A percentile compares a stretch with the other conserved stretches of the same genome.
These are phyloP conservation scores for Ceratobasidium papillatum DNA, from an alignment of 1,284 basidiomycete species.

Conservation along the genomic window DNA sequence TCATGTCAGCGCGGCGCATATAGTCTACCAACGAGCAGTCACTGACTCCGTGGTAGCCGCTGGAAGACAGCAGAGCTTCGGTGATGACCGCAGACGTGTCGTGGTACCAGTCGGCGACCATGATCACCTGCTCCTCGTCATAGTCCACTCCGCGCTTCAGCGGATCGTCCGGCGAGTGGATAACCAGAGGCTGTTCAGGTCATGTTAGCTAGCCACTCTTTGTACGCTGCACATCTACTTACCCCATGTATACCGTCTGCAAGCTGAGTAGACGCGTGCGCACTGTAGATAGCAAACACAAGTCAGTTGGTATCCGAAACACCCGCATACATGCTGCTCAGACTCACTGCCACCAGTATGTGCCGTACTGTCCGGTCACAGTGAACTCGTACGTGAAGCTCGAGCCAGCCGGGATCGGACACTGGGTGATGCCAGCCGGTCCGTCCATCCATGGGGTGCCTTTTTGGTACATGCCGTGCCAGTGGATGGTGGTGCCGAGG, in stretches of 20 bases:
- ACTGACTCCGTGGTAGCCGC: conserved; percentile 33
- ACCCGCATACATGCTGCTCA: conserved; percentile 23
- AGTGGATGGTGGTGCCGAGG: conserved; percentile 49
- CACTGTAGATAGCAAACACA: conserved; percentile 39
- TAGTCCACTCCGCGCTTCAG: conserved; percentile 50
- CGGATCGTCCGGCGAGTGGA: conserved; percentile 50
- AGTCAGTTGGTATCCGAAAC: conserved; percentile 51
- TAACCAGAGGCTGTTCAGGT: conserved; percentile 45
- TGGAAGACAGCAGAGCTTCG: conserved; percentile 21
- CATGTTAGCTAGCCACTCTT: neutral
- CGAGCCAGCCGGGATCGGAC: conserved; percentile 51
- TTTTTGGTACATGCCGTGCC: conserved; percentile 51
- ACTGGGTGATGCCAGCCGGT: conserved; percentile 51
- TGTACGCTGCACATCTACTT: conserved; percentile 42
- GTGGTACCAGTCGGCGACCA: conserved; percentile 48
- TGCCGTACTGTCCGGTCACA: conserved; percentile 44
- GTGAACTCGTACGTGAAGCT: conserved; percentile 52
- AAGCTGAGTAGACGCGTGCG: conserved; percentile 47
- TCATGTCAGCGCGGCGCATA: conserved; percentile 38
- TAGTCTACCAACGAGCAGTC: neutral
- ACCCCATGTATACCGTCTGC: conserved; percentile 50
- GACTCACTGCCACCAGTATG: conserved; percentile 39
- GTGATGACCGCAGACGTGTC: conserved; percentile 42
- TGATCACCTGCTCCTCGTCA: conserved; percentile 44
- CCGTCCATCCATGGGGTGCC: conserved; percentile 49